Evolutionary conservation across 768 basidiomycete species (phyloP).

Genomic region (Neoboletus magnificus): DNA sequence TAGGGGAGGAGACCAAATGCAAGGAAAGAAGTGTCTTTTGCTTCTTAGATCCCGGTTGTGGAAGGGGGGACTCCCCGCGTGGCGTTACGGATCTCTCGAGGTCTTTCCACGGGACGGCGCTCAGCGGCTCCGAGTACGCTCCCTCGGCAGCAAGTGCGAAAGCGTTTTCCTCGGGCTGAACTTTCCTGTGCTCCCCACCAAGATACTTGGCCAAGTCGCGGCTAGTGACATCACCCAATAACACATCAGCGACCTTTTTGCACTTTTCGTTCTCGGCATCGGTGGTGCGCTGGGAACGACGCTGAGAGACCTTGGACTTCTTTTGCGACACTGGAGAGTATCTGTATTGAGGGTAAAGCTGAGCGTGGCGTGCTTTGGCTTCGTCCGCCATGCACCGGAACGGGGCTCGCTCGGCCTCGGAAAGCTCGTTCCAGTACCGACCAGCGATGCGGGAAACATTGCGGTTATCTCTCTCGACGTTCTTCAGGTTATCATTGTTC

Average conservation of each 20-base stretch:
- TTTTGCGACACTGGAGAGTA: constrained; percentile 49
- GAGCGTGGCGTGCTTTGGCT: constrained; percentile 46
- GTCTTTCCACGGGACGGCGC: not conserved
- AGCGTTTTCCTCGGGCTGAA: not conserved
- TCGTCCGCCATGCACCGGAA: constrained; percentile 48
- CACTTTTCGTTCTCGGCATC: constrained; percentile 39
- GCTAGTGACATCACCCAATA: constrained; percentile 34
- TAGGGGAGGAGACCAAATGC: not conserved
- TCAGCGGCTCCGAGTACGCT: not conserved
- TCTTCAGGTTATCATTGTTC: constrained; percentile 45
- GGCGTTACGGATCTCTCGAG: constrained; percentile 9
- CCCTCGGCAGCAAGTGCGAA: not conserved
- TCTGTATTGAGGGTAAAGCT: constrained; percentile 57
- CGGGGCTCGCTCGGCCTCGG: constrained; percentile 41
- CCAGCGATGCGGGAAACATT: constrained; percentile 70
- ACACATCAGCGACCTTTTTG: constrained; percentile 35
- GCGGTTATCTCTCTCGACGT: constrained; percentile 66
- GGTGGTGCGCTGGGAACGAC: constrained; percentile 32
- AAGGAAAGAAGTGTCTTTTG: not conserved
- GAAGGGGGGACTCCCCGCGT: not conserved
- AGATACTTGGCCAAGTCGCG: constrained; percentile 27
- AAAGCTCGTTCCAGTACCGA: constrained; percentile 60
- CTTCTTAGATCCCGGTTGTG: constrained; percentile 9
- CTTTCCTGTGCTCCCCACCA: constrained; percentile 3
- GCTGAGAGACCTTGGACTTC: constrained; percentile 28